Evolutionary conservation across 2,329 filamentous ascomycete genomes (phyloP).

Genomic region (Leptosphaerulina australis): DNA sequence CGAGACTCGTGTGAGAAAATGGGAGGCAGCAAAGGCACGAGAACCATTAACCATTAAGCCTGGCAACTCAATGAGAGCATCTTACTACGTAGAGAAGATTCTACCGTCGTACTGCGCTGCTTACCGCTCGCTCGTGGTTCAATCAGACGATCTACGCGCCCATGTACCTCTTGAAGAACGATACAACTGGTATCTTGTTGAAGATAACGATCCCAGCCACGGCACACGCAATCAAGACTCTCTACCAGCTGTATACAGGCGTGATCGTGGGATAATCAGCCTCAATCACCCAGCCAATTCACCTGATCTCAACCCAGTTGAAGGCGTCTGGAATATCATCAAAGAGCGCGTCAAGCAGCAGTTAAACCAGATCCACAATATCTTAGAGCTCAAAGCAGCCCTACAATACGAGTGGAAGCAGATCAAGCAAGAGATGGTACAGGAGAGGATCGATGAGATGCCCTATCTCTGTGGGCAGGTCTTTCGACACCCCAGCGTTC

Average conservation of each 20-base stretch:
- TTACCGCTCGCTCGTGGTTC: not conserved
- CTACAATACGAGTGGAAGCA: not conserved
- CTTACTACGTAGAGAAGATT: not conserved
- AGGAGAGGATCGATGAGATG: not conserved
- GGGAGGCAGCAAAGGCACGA: not conserved
- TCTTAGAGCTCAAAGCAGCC: not conserved
- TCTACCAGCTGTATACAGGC: not conserved
- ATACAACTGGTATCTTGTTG: not conserved
- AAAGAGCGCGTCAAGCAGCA: not conserved
- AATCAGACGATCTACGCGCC: not conserved
- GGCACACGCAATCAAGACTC: not conserved
- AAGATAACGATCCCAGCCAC: not conserved
- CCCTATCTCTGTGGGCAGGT: not conserved
- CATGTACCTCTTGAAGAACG: not conserved
- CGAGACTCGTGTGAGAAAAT: not conserved
- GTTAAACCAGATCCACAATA: not conserved
- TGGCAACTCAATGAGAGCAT: not conserved
- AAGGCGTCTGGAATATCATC: constrained; percentile 1
- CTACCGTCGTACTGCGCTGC: not conserved
- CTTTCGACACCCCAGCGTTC: not conserved
- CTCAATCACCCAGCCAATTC: not conserved
- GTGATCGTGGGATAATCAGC: not conserved
- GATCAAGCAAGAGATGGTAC: not conserved
- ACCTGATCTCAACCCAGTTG: not conserved
- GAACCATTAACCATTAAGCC: not conserved